Evolutionary conservation across 768 basidiomycete species (phyloP).

Genomic region (Agaricus blazei): DNA sequence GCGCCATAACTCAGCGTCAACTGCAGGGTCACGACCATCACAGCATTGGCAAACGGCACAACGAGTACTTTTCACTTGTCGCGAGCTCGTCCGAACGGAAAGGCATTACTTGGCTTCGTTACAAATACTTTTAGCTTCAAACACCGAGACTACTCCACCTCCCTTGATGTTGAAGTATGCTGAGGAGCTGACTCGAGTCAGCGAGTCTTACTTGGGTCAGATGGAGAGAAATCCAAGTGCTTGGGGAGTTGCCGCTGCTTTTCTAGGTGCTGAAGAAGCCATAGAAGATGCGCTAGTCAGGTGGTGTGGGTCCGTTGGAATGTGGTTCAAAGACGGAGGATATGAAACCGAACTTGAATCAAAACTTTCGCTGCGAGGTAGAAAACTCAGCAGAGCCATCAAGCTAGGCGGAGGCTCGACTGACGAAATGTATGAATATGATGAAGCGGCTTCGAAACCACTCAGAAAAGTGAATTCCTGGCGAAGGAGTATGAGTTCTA

Average conservation of each 20-base stretch:
- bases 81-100: slow-evolving; percentile 38
- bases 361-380: background rate
- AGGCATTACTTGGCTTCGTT: slow-evolving; percentile 36
- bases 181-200: slow-evolving; percentile 44
- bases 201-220: slow-evolving; percentile 42
- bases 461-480: slow-evolving; percentile 15
- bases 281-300: slow-evolving; percentile 51
- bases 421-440: slow-evolving; percentile 2
- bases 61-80: slow-evolving; percentile 31
- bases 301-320: slow-evolving; percentile 56
- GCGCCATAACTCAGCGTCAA: slow-evolving; percentile 18
- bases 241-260: slow-evolving; percentile 58
- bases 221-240: slow-evolving; percentile 59
- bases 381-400: background rate
- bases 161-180: slow-evolving; percentile 47
- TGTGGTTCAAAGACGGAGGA: slow-evolving; percentile 29
- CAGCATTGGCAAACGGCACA: slow-evolving; percentile 33
- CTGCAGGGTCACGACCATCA: slow-evolving; percentile 15
- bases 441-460: background rate
- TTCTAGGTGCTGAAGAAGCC: slow-evolving; percentile 46
- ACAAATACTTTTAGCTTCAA: slow-evolving; percentile 26
- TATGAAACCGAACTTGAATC: background rate
- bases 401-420: background rate
- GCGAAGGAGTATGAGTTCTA: slow-evolving; percentile 21
- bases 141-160: slow-evolving; percentile 41